Base-by-base conservation (phyloP, 768 basidiomycete genomes). In the Russula vinacea region DNA sequence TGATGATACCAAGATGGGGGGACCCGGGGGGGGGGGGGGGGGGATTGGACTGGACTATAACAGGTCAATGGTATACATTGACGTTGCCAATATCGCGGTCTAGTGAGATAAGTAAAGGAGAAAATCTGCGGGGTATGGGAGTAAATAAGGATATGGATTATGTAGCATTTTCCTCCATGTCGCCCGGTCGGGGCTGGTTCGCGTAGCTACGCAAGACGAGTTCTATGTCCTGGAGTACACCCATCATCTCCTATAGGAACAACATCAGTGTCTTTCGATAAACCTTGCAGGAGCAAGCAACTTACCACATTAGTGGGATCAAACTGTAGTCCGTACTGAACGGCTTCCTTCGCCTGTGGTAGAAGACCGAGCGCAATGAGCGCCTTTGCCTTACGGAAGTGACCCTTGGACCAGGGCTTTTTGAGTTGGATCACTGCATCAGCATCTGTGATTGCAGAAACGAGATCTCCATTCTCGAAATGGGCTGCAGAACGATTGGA, bases 401-500 rank as follows among this genome's bases (percentile, higher is more conserved):
- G 92, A 0, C 94, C 97, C 72, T 98, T 99, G 70, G 90, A 84
- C 95, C 96, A 98, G 51, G 85, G 86, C 61, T 87, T 80, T 71
- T 93, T 90, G 57, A 97, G 77, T 67, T 83, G 76, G 47, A 97
- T 88, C 71, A 98, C 94, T 2, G 87, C 86, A 62, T 98, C 94
- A 0, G 97, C 94, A 71, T 99, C 97, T 32, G 86, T 86, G 9
- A 95, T 77, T 5, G 94, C 89, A 26, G 84, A 82, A 56, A 92
- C 80, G 69, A 79, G 88, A 74, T 95, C 92, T 11, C 84, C 84
- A 16, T 84, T 76, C 67, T 91, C 90, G 62, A 84, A 83, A 75
- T 88, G 88, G 9, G 97, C 89, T 0, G 94, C 92, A 17, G 92
- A 92, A 57, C 97, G 84, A 74, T 99, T 99, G 65, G 92, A 94